phyloP scores from a whole-genome alignment of 2,329 filamentous ascomycete genomes.

The Colletotrichum liriopes region DNA sequence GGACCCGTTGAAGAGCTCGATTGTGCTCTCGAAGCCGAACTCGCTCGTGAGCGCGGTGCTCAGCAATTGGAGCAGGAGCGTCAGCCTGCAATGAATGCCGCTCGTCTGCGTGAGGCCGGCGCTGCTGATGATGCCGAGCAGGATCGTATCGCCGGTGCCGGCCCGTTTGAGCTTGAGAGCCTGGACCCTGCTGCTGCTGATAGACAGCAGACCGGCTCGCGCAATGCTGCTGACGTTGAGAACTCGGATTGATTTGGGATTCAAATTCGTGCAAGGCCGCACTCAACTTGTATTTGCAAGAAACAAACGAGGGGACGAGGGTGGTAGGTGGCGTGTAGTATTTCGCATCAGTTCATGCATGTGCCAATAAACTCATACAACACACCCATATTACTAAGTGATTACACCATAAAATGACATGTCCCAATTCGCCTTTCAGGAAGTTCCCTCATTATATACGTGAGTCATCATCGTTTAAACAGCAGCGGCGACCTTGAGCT shows the following conservation, averaged over 20 bases:
- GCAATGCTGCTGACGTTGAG: background rate
- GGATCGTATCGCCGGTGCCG: background rate
- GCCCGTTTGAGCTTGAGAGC: no score
- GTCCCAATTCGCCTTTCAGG: conserved; percentile 14
- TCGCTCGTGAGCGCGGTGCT: background rate
- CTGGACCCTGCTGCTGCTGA: background rate
- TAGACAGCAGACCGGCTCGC: background rate
- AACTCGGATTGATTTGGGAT: no score
- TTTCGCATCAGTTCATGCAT: conserved; percentile 10
- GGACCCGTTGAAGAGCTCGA: background rate
- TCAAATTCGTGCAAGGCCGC: background rate
- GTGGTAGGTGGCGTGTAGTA: background rate
- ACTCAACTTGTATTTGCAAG: background rate
- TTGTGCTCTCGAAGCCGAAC: background rate
- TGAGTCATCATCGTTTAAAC: background rate
- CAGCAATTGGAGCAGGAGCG: background rate
- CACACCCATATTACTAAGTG: background rate
- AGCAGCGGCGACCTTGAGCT: conserved; percentile 30
- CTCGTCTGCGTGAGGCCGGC: background rate
- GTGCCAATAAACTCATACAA: background rate
- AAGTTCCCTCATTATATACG: background rate
- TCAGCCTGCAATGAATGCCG: background rate
- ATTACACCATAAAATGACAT: background rate
- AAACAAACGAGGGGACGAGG: background rate
- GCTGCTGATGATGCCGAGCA: background rate